Conservation (phyloP, 176 grass and related monocot genomes). For the Tillandsia fasciculata region DNA sequence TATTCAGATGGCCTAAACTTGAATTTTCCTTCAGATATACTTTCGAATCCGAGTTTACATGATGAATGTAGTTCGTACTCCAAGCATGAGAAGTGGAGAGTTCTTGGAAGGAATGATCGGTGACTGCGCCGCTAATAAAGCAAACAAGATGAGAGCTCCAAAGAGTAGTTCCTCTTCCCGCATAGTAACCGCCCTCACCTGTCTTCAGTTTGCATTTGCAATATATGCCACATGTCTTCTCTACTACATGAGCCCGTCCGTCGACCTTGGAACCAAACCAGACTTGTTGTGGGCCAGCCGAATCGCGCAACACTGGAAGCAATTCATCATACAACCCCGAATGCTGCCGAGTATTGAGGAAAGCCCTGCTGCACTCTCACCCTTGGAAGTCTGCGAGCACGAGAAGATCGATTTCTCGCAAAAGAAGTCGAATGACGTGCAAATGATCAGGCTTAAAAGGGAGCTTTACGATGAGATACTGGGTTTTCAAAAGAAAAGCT, state of each 20-base stretch:
- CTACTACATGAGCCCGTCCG: conserved; percentile 95
- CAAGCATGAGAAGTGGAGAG: conserved; percentile 47
- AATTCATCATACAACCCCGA: conserved; percentile 37
- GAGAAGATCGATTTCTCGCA: conserved; percentile 89
- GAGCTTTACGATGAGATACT: conserved; percentile 83
- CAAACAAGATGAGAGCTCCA: conserved; percentile 13
- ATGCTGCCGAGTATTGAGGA: conserved; percentile 15
- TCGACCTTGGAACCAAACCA: conserved; percentile 58
- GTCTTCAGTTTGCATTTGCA: conserved; percentile 78
- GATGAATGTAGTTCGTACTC: conserved; percentile 59
- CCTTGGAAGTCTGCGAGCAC: conserved; percentile 66
- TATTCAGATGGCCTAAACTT: not conserved
- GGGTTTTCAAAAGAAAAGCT: conserved; percentile 44
- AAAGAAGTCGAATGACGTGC: conserved; percentile 73
- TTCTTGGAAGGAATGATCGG: conserved; percentile 54
- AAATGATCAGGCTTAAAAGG: conserved; percentile 78
- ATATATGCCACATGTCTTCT: conserved; percentile 96
- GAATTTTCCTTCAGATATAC: not conserved
- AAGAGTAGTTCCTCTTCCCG: conserved; percentile 40
- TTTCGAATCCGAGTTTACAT: not conserved
- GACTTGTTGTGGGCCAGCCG: conserved; percentile 74
- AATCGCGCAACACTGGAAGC: conserved; percentile 75
- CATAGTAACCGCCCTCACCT: conserved; percentile 48
- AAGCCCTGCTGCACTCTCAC: conserved; percentile 4
- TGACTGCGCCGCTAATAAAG: conserved; percentile 50